Evolutionary conservation across 495 filamentous ascomycete genomes (phyloP).

Genomic region (Penicillium goetzii): DNA sequence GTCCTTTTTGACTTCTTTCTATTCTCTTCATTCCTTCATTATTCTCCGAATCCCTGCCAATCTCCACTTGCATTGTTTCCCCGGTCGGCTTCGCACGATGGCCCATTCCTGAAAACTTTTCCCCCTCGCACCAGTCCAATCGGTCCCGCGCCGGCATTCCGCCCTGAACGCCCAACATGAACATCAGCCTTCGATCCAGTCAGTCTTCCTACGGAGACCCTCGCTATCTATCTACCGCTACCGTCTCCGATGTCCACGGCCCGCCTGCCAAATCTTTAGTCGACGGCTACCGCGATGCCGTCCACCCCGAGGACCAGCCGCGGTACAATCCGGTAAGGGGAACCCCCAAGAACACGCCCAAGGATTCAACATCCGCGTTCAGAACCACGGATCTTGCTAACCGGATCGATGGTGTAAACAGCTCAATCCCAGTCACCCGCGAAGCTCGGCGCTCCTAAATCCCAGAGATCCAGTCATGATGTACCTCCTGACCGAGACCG

Average conservation of each 20-base stretch:
- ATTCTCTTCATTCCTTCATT: background rate
- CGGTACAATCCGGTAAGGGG: constrained; percentile 48
- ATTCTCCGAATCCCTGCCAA: background rate
- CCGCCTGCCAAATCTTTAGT: constrained; percentile 47
- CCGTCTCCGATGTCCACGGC: constrained; percentile 43
- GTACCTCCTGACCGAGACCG: constrained; percentile 92
- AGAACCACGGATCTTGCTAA: constrained; percentile 20
- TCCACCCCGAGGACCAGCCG: constrained; percentile 40
- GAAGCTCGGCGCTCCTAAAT: constrained; percentile 50
- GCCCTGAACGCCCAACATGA: constrained; percentile 41
- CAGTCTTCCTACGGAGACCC: constrained; percentile 54
- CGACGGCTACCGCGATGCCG: constrained; percentile 50
- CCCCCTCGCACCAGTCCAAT: constrained; percentile 2
- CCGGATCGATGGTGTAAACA: constrained; percentile 20
- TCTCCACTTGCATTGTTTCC: background rate
- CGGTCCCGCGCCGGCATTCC: constrained; percentile 22
- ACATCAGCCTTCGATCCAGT: constrained; percentile 49
- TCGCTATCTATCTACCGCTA: constrained; percentile 43
- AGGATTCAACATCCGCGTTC: background rate
- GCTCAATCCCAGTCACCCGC: constrained; percentile 40
- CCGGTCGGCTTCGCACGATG: background rate
- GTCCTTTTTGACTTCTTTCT: constrained; percentile 8
- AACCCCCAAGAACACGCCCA: background rate
- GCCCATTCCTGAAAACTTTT: constrained; percentile 25
- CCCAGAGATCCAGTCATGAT: constrained; percentile 64